Evolutionary conservation across 2,329 filamentous ascomycete species (phyloP).

Genomic region (Hypoxylon sp.): DNA sequence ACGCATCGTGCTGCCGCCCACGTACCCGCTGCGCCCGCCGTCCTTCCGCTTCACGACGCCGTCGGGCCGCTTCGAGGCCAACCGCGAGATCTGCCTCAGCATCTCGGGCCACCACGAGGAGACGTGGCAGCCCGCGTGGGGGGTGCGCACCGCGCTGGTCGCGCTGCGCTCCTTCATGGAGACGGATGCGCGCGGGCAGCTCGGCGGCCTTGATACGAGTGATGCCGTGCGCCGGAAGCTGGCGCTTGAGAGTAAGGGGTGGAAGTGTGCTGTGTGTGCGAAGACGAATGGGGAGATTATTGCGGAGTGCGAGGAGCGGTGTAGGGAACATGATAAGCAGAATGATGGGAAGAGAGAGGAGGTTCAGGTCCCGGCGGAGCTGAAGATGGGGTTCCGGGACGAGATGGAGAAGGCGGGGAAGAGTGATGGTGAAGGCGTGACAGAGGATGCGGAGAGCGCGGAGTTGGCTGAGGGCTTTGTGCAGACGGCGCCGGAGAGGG

Average conservation of each 20-base stretch:
- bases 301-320: constrained; percentile 73
- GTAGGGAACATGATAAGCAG: constrained; percentile 55
- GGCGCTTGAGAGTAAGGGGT: constrained; percentile 76
- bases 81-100: constrained; percentile 94
- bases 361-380: constrained; percentile 67
- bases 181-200: constrained; percentile 86
- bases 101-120: constrained; percentile 98
- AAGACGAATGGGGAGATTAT: constrained; percentile 82
- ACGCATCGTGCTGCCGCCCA: constrained; percentile 89
- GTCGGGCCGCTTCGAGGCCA: constrained; percentile 92
- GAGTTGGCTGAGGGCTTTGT: constrained; percentile 72
- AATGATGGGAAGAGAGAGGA: constrained; percentile 54
- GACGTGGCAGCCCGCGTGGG: constrained; percentile 99
- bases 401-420: constrained; percentile 68
- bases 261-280: constrained; percentile 79
- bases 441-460: constrained; percentile 60
- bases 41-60: constrained; percentile 97
- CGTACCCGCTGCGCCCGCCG: constrained; percentile 92
- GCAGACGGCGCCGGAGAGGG: constrained; percentile 60
- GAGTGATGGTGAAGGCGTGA: constrained; percentile 32
- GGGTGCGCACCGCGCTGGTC: constrained; percentile 87
- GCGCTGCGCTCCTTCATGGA: constrained; percentile 93
- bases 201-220: constrained; percentile 87
- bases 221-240: constrained; percentile 77
- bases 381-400: constrained; percentile 80